Conservation (phyloP, 75 land plant species). For the Cupressus sempervirens region DNA sequence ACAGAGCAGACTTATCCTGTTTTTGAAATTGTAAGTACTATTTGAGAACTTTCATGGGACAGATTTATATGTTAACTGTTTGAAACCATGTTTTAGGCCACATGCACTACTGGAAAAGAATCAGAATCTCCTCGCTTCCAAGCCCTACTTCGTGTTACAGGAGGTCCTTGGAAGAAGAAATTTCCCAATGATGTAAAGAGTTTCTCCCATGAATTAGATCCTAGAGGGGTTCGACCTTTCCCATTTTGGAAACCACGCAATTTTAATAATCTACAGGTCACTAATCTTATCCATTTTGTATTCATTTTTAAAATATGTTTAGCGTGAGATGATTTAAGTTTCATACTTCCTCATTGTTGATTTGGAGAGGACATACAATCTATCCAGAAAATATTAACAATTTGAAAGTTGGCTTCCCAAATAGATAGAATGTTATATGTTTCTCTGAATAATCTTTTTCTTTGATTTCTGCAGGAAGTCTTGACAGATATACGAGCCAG, state of each 20-base stretch:
- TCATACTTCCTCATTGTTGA: background rate
- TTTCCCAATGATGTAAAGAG: constrained; percentile 83
- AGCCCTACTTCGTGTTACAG: constrained; percentile 81
- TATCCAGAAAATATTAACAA: background rate
- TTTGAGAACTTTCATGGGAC: background rate
- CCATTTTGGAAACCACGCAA: constrained; percentile 86
- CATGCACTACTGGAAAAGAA: constrained; percentile 76
- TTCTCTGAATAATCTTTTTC: background rate
- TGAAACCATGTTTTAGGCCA: constrained; percentile 25
- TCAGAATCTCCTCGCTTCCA: constrained; percentile 97
- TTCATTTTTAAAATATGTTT: background rate
- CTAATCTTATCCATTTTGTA: background rate
- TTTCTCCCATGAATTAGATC: constrained; percentile 95
- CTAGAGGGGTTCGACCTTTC: constrained; percentile 82
- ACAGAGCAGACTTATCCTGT: background rate
- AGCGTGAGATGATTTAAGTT: background rate
- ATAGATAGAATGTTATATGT: background rate
- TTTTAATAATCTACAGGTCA: constrained; percentile 75
- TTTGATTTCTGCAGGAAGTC: constrained; percentile 58
- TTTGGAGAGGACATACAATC: background rate
- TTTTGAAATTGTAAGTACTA: background rate
- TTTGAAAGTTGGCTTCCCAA: background rate
- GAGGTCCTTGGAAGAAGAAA: constrained; percentile 72
- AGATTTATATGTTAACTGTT: background rate
- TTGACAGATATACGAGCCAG: constrained; percentile 64